Conservation (phyloP, 768 basidiomycete species). For the Mycena haematopus region DNA sequence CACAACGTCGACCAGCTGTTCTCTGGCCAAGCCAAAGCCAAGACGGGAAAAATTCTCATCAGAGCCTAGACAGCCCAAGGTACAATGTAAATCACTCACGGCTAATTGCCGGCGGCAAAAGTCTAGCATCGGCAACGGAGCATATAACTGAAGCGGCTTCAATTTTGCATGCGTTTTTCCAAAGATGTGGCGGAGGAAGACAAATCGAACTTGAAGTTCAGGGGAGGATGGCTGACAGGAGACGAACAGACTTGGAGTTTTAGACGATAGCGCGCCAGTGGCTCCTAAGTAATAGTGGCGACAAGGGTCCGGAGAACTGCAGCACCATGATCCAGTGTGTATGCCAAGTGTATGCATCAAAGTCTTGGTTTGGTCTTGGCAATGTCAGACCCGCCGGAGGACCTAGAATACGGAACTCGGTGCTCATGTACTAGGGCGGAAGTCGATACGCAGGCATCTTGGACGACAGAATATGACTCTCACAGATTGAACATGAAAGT, state of each 20-base stretch:
- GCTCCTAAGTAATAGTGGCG: background rate
- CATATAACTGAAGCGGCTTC: no score
- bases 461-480: background rate
- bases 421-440: background rate
- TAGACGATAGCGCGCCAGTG: background rate
- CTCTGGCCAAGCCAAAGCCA: slow-evolving; percentile 5
- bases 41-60: background rate
- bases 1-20: background rate
- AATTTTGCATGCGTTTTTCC: background rate
- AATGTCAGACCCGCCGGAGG: no score
- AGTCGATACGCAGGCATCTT: background rate
- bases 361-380: no score
- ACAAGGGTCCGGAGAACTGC: no score
- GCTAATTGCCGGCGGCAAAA: slow-evolving; percentile 8
- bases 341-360: no score
- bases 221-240: no score
- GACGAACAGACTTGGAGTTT: background rate
- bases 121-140: background rate
- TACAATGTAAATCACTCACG: background rate
- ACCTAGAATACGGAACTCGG: background rate
- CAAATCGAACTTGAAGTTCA: no score
- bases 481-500: background rate
- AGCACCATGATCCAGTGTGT: no score
- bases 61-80: no score
- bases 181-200: background rate